Percentiles rank a stretch among this genome's conserved stretches.
Evolutionary conservation across 1,284 basidiomycete species (phyloP).

Genomic region (Ganoderma sp.): DNA sequence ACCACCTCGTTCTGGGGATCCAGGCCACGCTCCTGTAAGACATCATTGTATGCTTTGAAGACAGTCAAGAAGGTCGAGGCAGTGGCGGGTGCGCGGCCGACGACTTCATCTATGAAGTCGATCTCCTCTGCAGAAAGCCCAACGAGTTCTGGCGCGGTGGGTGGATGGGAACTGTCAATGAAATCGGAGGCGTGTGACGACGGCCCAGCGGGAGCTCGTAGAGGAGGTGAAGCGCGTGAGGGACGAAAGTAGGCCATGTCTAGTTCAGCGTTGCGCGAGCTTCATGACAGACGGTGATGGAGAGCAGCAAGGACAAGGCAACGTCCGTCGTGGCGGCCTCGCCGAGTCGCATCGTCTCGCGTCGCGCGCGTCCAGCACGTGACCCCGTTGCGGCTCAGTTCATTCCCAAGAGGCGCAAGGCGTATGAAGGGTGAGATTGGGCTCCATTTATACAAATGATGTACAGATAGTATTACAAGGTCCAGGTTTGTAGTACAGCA

Average conservation of each 20-base stretch:
- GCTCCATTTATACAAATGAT: neutral
- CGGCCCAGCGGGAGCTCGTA: constrained; percentile 28
- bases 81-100: constrained; percentile 63
- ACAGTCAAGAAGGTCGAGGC: constrained; percentile 76
- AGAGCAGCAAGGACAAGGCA: constrained; percentile 9
- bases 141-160: constrained; percentile 60
- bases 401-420: neutral
- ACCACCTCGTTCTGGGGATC: constrained; percentile 78
- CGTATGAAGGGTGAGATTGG: neutral
- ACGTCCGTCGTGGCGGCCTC: constrained; percentile 20
- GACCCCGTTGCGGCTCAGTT: constrained; percentile 18
- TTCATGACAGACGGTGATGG: constrained; percentile 18
- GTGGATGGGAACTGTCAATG: constrained; percentile 54
- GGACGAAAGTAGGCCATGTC: constrained; percentile 42
- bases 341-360: constrained; percentile 12
- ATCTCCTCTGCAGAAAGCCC: constrained; percentile 65
- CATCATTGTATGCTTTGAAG: constrained; percentile 83
- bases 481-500: constrained; percentile 18
- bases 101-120: constrained; percentile 74
- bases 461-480: constrained; percentile 15
- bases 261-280: constrained; percentile 13
- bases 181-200: constrained; percentile 34
- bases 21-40: constrained; percentile 72
- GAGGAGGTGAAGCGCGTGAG: constrained; percentile 41
- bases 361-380: constrained; percentile 31